These are phyloP conservation scores for Afroboletus lepidellus DNA, from an alignment of 1,284 basidiomycete species.

Conservation along the genomic window DNA sequence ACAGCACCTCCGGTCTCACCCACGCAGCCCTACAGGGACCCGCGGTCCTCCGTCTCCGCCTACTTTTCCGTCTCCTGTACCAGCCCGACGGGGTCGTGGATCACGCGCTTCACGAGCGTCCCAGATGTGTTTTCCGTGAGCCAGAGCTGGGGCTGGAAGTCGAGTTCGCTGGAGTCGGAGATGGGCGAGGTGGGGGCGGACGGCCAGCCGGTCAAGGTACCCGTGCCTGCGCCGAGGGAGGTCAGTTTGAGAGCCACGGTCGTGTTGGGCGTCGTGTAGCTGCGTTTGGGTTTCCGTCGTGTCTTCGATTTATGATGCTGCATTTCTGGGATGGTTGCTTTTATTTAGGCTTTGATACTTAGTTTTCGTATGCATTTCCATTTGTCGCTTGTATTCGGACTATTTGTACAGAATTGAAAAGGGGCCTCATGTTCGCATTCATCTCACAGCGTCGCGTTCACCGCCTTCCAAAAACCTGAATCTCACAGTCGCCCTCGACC, in stretches of 20 bases:
- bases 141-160: slow-evolving; percentile 84
- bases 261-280: slow-evolving; percentile 66
- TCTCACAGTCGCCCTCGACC: not conserved
- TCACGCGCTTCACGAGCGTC: slow-evolving; percentile 82
- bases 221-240: slow-evolving; percentile 39
- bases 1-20: slow-evolving; percentile 47
- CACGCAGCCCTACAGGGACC: slow-evolving; percentile 70
- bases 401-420: not conserved
- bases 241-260: slow-evolving; percentile 73
- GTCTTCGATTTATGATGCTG: slow-evolving; percentile 6
- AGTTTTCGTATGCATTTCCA: not conserved
- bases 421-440: not conserved
- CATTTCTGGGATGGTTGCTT: slow-evolving; percentile 1
- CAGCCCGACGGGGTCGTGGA: slow-evolving; percentile 75
- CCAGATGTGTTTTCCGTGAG: slow-evolving; percentile 83
- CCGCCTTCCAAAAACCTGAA: not conserved
- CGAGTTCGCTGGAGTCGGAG: slow-evolving; percentile 60
- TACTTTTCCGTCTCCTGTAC: slow-evolving; percentile 87
- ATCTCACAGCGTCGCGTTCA: not conserved
- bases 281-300: not conserved
- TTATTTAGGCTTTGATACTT: not conserved
- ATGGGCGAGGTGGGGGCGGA: slow-evolving; percentile 53
- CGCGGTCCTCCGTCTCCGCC: slow-evolving; percentile 63
- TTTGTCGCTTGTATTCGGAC: not conserved
- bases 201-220: slow-evolving; percentile 31